Conservation (phyloP, 2,329 filamentous ascomycete species). For the Chalaropsis ovoidea region DNA sequence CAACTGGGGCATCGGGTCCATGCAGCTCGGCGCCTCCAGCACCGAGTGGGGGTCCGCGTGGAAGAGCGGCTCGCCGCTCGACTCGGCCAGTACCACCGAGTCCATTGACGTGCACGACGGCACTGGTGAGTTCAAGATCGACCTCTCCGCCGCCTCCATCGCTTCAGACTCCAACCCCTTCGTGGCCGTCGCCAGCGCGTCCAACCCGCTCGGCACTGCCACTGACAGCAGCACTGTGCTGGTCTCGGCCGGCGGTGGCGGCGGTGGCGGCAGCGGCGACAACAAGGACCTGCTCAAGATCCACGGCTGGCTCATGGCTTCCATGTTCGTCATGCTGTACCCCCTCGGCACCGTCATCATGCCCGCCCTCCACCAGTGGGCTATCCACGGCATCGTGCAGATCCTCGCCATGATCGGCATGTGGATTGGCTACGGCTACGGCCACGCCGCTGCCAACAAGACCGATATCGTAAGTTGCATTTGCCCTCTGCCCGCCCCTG, state of each 20-base stretch:
- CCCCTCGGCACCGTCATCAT: conserved; percentile 52
- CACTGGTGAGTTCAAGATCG: conserved; percentile 37
- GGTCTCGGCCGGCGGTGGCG: conserved; percentile 2
- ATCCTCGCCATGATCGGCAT: conserved; percentile 44
- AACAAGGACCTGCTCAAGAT: conserved; percentile 32
- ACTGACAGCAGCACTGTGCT: conserved; percentile 26
- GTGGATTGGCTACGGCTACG: conserved; percentile 51
- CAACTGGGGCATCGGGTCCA: conserved; percentile 36
- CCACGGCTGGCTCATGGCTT: conserved; percentile 52
- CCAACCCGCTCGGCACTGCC: conserved; percentile 25
- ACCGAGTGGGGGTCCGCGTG: conserved; percentile 47
- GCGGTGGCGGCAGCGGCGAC: conserved; percentile 26
- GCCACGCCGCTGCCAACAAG: conserved; percentile 41
- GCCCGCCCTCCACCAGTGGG: conserved; percentile 48
- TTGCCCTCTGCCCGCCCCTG: conserved; percentile 17
- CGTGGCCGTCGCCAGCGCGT: conserved; percentile 27
- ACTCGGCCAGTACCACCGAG: conserved; percentile 35
- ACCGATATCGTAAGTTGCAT: conserved; percentile 36
- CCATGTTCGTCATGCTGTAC: conserved; percentile 50
- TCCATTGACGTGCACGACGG: conserved; percentile 41
- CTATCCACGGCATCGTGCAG: conserved; percentile 50
- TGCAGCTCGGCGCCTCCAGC: conserved; percentile 36
- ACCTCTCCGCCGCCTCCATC: conserved; percentile 41
- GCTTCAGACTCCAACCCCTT: conserved; percentile 46
- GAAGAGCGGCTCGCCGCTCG: conserved; percentile 39